Conservation (phyloP, 75 land plant species). For the Pinus albicaulis region DNA sequence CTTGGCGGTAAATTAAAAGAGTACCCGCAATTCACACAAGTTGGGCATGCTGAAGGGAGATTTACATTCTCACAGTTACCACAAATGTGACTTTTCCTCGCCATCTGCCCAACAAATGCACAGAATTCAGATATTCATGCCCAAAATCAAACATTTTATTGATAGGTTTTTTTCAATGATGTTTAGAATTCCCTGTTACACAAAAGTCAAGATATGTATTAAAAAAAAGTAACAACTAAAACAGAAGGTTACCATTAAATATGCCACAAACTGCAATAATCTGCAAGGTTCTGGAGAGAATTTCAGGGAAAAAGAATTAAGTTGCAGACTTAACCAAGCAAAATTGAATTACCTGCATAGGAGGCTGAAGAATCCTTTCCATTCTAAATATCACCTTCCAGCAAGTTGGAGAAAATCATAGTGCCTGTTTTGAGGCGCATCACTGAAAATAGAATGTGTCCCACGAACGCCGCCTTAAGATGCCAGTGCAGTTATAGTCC, state of each 20-base stretch:
- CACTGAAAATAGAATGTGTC: not conserved
- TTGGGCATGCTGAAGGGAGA: conserved; percentile 59
- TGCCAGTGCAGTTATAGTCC: not conserved
- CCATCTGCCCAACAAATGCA: conserved; percentile 25
- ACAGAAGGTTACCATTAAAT: not conserved
- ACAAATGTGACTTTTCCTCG: conserved; percentile 41
- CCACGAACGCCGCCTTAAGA: not conserved
- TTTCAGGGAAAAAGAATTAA: not conserved
- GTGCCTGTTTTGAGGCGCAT: not conserved
- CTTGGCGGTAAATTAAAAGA: not conserved
- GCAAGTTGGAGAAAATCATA: too few species aligned
- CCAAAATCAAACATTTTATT: not conserved
- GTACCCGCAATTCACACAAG: conserved; percentile 69
- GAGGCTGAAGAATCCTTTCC: too few species aligned
- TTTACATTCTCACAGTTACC: conserved; percentile 67
- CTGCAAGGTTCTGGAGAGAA: not conserved
- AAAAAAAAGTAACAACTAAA: not conserved
- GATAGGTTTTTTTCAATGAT: not conserved
- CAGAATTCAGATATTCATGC: not conserved
- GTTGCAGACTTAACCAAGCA: too few species aligned
- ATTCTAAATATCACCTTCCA: too few species aligned
- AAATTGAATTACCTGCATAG: too few species aligned
- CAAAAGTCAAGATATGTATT: not conserved
- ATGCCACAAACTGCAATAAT: not conserved
- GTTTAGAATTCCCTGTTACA: not conserved